Conservation (phyloP, 2,329 filamentous ascomycete species). For the Sarocladiaceae sp. region DNA sequence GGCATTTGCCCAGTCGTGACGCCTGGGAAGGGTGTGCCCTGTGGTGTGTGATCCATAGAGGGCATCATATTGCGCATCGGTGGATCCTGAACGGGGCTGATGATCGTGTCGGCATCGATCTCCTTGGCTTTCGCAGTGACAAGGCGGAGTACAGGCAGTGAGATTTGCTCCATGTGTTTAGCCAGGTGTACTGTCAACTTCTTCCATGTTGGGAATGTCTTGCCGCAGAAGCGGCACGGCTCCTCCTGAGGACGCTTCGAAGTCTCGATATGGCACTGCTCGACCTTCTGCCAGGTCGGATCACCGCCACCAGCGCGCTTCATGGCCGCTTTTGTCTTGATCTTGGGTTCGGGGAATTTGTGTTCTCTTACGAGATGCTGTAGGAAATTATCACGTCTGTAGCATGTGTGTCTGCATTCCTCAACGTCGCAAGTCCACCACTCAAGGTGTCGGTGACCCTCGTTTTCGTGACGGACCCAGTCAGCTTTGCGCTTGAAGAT, state of each 20-base stretch:
- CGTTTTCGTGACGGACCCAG: constrained; percentile 92
- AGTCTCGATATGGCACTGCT: constrained; percentile 69
- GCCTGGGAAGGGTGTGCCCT: constrained; percentile 7
- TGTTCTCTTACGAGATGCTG: constrained; percentile 90
- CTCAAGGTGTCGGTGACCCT: constrained; percentile 81
- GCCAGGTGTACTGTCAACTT: constrained; percentile 89
- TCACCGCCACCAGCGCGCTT: constrained; percentile 54
- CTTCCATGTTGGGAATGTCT: constrained; percentile 78
- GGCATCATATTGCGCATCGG: constrained; percentile 31
- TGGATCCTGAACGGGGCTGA: constrained; percentile 59
- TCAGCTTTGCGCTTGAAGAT: constrained; percentile 94
- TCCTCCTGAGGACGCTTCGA: constrained; percentile 61
- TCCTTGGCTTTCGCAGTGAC: constrained; percentile 41
- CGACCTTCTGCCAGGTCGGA: constrained; percentile 69
- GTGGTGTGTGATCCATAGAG: constrained; percentile 17
- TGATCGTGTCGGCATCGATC: constrained; percentile 55
- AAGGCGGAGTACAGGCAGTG: constrained; percentile 67
- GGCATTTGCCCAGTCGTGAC: background rate
- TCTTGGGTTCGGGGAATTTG: constrained; percentile 75
- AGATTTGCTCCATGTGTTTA: constrained; percentile 90
- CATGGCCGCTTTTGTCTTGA: constrained; percentile 65
- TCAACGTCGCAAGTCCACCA: constrained; percentile 83
- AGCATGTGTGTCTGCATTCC: constrained; percentile 78
- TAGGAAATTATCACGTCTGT: constrained; percentile 84
- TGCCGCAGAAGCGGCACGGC: constrained; percentile 81